A percentile compares a stretch with the other conserved stretches of the same genome.
These are phyloP conservation scores for Leccinellum albellum DNA, from an alignment of 768 basidiomycete genomes.

Conservation along the genomic window DNA sequence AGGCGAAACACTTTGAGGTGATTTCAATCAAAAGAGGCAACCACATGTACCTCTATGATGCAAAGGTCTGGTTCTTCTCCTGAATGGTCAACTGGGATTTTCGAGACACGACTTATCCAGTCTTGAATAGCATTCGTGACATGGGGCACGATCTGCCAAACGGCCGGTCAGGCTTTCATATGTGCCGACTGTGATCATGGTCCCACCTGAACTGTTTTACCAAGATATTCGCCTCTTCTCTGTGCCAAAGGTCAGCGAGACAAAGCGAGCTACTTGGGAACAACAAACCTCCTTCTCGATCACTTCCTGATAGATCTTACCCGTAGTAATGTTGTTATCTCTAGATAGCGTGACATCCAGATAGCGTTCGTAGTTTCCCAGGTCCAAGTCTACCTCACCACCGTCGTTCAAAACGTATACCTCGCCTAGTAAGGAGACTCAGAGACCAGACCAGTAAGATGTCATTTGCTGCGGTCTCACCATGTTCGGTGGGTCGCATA, in stretches of 20 bases:
- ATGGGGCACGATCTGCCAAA: constrained; percentile 82
- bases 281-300: constrained; percentile 89
- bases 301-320: constrained; percentile 95
- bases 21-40: background rate
- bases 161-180: constrained; percentile 6
- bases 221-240: constrained; percentile 86
- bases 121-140: constrained; percentile 97
- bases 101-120: constrained; percentile 95
- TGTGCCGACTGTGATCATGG: background rate
- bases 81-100: constrained; percentile 92
- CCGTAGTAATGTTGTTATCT: constrained; percentile 98
- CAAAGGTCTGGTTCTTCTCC: constrained; percentile 93
- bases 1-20: background rate
- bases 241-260: constrained; percentile 27
- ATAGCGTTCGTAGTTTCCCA: constrained; percentile 99
- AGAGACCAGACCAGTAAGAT: constrained; percentile 12
- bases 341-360: constrained; percentile 89
- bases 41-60: constrained; percentile 81
- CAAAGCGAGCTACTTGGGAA: background rate
- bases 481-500: constrained; percentile 98
- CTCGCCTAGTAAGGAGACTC: constrained; percentile 58
- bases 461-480: constrained; percentile 43
- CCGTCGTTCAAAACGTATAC: constrained; percentile 98
- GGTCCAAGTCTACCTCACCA: constrained; percentile 95
- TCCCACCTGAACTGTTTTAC: constrained; percentile 90